Conservation (phyloP, 2,329 filamentous ascomycete species). For the Lasiodiplodia theobromae region DNA sequence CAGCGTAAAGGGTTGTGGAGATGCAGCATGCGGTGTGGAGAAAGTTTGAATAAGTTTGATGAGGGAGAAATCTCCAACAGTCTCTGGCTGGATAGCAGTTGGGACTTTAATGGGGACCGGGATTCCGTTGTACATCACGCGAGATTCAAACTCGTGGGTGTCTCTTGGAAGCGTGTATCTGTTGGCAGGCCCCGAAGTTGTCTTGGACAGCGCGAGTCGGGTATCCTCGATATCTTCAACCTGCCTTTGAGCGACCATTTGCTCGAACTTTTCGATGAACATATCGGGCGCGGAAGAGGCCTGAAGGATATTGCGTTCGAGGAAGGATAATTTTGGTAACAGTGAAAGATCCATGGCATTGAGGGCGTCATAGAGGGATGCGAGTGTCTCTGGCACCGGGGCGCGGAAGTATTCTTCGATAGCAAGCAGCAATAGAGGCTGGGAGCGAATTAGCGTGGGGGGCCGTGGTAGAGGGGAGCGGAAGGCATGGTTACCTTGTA, state of each 20-base stretch:
- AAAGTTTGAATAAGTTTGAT: constrained; percentile 98
- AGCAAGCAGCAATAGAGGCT: constrained; percentile 88
- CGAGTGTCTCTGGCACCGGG: constrained; percentile 85
- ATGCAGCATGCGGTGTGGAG: constrained; percentile 79
- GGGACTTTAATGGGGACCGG: constrained; percentile 97
- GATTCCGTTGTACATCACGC: constrained; percentile 94
- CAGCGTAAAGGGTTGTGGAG: constrained; percentile 81
- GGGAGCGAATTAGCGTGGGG: constrained; percentile 31
- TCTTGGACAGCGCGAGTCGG: constrained; percentile 32
- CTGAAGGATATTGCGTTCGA: constrained; percentile 87
- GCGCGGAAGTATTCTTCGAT: constrained; percentile 97
- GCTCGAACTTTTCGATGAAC: constrained; percentile 96
- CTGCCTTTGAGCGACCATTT: constrained; percentile 86
- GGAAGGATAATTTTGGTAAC: constrained; percentile 82
- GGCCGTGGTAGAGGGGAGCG: constrained; percentile 10
- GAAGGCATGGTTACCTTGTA: constrained; percentile 73
- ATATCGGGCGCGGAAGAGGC: constrained; percentile 93
- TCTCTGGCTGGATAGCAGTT: constrained; percentile 91
- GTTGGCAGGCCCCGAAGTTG: constrained; percentile 59
- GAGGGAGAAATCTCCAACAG: constrained; percentile 95
- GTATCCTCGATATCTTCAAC: constrained; percentile 61
- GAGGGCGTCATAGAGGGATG: constrained; percentile 87
- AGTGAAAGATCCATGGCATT: constrained; percentile 97
- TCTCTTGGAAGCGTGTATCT: constrained; percentile 84
- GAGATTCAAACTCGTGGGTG: constrained; percentile 97